These are phyloP conservation scores for Aspergillus hancockii DNA, from an alignment of 495 filamentous ascomycete genomes.

Conservation along the genomic window DNA sequence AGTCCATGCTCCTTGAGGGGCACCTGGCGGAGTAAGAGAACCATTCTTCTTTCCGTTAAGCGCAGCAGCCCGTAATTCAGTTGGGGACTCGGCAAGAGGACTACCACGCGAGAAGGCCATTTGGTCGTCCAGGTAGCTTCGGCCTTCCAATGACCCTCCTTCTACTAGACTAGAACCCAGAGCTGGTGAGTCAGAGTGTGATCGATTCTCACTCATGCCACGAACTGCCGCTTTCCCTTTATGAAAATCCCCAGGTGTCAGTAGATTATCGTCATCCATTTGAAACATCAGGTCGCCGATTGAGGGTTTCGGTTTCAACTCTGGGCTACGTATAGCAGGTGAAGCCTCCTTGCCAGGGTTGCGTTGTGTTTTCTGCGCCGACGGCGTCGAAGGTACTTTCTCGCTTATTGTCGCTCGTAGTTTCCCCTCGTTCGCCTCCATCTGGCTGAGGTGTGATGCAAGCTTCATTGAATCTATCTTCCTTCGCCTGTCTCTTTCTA, in stretches of 20 bases:
- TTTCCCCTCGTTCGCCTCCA: conserved; percentile 53
- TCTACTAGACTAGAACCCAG: conserved; percentile 33
- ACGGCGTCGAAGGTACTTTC: conserved; percentile 54
- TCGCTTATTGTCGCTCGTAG: conserved; percentile 47
- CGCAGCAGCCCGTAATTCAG: conserved; percentile 26
- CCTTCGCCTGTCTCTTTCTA: conserved; percentile 54
- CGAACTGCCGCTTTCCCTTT: conserved; percentile 38
- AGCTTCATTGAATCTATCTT: conserved; percentile 62
- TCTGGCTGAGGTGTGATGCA: conserved; percentile 57
- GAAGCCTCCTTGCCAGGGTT: conserved; percentile 48
- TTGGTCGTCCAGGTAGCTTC: conserved; percentile 34
- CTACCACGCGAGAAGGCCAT: conserved; percentile 33
- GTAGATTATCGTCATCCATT: conserved; percentile 78
- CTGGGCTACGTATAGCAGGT: conserved; percentile 50
- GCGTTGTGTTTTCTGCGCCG: conserved; percentile 52
- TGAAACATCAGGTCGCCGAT: conserved; percentile 84
- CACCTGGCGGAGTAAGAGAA: conserved; percentile 16
- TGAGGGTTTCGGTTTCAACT: conserved; percentile 65
- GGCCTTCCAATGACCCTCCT: conserved; percentile 30
- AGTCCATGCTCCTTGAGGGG: conserved; percentile 58
- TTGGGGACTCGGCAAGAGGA: conserved; percentile 31
- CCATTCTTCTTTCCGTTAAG: conserved; percentile 24
- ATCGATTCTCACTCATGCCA: conserved; percentile 20
- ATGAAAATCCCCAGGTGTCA: conserved; percentile 25
- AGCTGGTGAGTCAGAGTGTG: conserved; percentile 31